Base-by-base conservation (phyloP, 768 basidiomycete genomes). In the Filobasidium wieringae region DNA sequence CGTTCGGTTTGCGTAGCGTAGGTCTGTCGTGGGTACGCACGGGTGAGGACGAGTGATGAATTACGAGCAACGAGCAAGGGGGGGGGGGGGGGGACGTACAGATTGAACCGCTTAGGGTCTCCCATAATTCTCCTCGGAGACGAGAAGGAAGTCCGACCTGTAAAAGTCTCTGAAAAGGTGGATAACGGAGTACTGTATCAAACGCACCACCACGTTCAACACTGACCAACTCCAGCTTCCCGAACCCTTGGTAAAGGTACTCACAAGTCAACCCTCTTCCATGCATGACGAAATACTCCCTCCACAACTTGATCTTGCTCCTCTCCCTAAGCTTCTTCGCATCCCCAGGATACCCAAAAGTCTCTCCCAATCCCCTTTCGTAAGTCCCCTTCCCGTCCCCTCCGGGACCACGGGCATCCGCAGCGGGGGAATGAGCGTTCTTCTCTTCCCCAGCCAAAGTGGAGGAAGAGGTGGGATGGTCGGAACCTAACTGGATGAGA, bases 121-220 rank as follows among this genome's bases (percentile, higher is more conserved):
- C 95, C 95, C 95, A 99, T 77, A 97, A 85, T 72, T 97, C 95
- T 14, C 95, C 95, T 24, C 95, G 82, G 8, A 99, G 79, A 17
- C 90, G 79, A 65, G 92, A 95, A 1, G 95, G 95, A 3, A 99
- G 79, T 47, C 95, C 95, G 53, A 97, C 93, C 75, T 95, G 93
- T 1, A 97, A 85, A 27, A 99, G 81, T n/a, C 95, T 85, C 39
- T 92, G 95, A 68, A 89, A 91, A 72, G 92, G 86, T 0, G 95
- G 93, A 73, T 96, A 99, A 31, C 93, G 87, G 19, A 97, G 78
- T 27, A 97, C 67, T 69, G 59, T 0, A n/a, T n/a, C n/a, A n/a
- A 22, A 26, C 19, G 30, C 19, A 41, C 2, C 9, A 7, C 7
- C 8, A 43, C 24, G 22, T 15, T 40, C 37, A 40, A 11, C 37